Evolutionary conservation across 1,284 basidiomycete genomes (phyloP).

Genomic region (Puccinia novopanici): DNA sequence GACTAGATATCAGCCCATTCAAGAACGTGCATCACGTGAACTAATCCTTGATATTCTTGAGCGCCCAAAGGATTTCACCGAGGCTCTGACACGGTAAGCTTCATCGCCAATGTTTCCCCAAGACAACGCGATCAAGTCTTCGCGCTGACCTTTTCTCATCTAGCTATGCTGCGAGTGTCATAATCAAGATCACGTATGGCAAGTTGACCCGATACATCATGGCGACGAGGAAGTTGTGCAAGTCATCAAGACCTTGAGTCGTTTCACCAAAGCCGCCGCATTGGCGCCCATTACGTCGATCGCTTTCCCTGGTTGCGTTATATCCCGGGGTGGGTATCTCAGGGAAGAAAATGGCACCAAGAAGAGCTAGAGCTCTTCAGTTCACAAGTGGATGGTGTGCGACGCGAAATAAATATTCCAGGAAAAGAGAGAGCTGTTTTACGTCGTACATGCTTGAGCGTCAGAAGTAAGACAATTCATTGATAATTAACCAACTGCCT

Average conservation of each 20-base stretch:
- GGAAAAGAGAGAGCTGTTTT: conserved; percentile 34
- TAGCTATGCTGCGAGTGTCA: conserved; percentile 64
- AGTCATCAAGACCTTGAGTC: conserved; percentile 63
- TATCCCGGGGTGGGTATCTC: conserved; percentile 66
- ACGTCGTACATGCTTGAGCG: conserved; percentile 37
- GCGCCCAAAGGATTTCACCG: conserved; percentile 64
- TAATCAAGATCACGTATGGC: conserved; percentile 70
- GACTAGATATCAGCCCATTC: conserved; percentile 63
- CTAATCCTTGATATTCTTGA: conserved; percentile 65
- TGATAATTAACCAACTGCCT: not conserved
- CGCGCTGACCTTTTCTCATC: conserved; percentile 5
- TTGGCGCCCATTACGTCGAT: conserved; percentile 68
- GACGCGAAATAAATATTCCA: conserved; percentile 61
- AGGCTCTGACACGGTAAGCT: conserved; percentile 52
- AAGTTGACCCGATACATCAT: conserved; percentile 57
- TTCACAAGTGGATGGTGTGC: conserved; percentile 63
- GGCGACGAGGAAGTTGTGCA: conserved; percentile 62
- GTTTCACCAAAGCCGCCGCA: conserved; percentile 65
- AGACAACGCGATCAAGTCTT: conserved; percentile 10
- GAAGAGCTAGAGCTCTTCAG: conserved; percentile 68
- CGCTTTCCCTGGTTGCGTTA: conserved; percentile 65
- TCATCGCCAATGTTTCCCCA: not conserved
- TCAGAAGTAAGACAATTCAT: conserved; percentile 26
- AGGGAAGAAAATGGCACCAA: conserved; percentile 64
- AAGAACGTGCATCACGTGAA: conserved; percentile 63